Evolutionary conservation across 306 rosid genomes (phyloP).

Genomic region (Casuarina glauca): DNA sequence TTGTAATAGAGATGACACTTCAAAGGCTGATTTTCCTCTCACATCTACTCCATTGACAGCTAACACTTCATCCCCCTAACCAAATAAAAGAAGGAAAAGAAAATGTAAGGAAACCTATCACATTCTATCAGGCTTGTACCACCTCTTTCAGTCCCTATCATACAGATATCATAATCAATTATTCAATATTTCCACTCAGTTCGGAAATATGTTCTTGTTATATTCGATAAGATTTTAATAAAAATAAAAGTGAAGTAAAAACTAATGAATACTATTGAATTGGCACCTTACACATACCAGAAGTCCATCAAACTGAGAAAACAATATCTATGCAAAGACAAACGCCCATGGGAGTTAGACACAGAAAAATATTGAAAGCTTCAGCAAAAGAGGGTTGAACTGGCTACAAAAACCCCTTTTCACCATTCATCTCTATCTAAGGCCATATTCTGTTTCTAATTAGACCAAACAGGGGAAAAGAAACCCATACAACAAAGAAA

Average conservation of each 20-base stretch:
- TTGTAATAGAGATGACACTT: conserved; percentile 79
- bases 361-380: not conserved
- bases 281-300: not conserved
- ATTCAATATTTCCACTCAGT: too few species aligned
- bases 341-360: not conserved
- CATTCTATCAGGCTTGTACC: not conserved
- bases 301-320: conserved; percentile 6
- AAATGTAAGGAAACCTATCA: conserved; percentile 6
- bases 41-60: conserved; percentile 80
- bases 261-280: too few species aligned
- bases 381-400: not conserved
- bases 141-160: not conserved
- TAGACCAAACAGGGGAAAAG: not conserved
- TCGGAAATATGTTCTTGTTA: too few species aligned
- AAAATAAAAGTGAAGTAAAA: too few species aligned
- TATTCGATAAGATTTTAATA: too few species aligned
- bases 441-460: conserved; percentile 6
- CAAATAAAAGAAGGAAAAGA: conserved; percentile 9
- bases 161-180: too few species aligned
- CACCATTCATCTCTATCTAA: not conserved
- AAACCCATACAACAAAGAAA: not conserved
- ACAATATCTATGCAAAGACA: not conserved
- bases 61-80: conserved; percentile 88
- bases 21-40: conserved; percentile 86
- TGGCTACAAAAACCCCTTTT: not conserved